A percentile compares a stretch with the other conserved stretches of the same genome.
phyloP scores from a whole-genome alignment of 2,329 filamentous ascomycete genomes.

The Colletotrichum tamarilloi region DNA sequence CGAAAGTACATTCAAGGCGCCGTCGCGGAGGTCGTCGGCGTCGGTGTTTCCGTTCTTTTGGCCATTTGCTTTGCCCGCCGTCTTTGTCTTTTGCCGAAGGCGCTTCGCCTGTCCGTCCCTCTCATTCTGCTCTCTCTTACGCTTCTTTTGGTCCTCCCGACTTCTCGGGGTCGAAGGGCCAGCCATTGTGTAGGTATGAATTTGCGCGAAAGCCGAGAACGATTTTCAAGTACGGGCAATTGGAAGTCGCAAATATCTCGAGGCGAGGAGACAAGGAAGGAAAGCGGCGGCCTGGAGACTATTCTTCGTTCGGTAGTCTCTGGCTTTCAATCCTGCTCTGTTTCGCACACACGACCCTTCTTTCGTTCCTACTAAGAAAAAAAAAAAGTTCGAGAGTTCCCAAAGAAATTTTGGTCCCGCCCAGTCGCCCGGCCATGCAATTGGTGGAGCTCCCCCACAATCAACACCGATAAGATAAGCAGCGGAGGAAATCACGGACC shows the following conservation, averaged over 20 bases:
- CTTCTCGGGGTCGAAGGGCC: conserved; percentile 45
- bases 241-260: not conserved
- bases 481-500: conserved; percentile 28
- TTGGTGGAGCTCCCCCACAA: conserved; percentile 29
- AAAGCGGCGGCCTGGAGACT: conserved; percentile 5
- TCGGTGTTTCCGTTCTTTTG: conserved; percentile 22
- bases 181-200: conserved; percentile 45
- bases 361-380: conserved; percentile 5
- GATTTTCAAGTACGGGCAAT: not conserved
- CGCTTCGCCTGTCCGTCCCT: conserved; percentile 52
- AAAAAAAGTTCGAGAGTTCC: conserved; percentile 37
- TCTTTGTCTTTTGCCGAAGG: conserved; percentile 44
- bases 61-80: conserved; percentile 38
- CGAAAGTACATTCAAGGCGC: conserved; percentile 34
- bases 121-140: conserved; percentile 59
- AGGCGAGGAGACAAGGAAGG: not conserved
- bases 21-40: conserved; percentile 29
- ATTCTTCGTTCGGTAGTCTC: conserved; percentile 20
- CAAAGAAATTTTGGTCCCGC: conserved; percentile 38
- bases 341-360: conserved; percentile 25
- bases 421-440: conserved; percentile 28
- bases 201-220: not conserved
- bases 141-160: conserved; percentile 55
- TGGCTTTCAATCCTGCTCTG: conserved; percentile 28
- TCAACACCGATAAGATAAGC: conserved; percentile 35